Base-by-base conservation (phyloP, 345 rosid genomes). In the Murraya koenigii region DNA sequence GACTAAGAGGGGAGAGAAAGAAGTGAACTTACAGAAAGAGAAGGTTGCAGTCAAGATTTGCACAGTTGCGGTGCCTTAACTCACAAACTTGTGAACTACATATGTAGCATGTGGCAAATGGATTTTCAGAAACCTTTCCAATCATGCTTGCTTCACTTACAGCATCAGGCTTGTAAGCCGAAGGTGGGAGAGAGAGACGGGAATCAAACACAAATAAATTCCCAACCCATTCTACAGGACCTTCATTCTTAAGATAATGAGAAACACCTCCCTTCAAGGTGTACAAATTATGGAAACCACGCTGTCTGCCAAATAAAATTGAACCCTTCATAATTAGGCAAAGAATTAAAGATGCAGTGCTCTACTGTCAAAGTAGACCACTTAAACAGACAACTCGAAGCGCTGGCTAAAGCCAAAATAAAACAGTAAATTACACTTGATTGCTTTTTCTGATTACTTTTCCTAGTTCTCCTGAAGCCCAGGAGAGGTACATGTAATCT, bases 181-280 rank as follows among this genome's bases (percentile, higher is more conserved):
- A 80, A 39, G 99, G 93, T 28, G 97, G 93, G 65, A 92, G 91
- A 70, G 99, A 91, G 72, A 95, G 97, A 63, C 96, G 96, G 30
- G 96, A 87, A 80, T 95, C 99, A 76, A 93, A 93, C 56, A 92
- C 93, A 83, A 93, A 92, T 77, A 95, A 87, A 89, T 93, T 95
- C 69, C 98, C 99, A 75, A 83, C 84, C 98, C 97, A 92, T 67
- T 86, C 88, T 70, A 77, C 67, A 8, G 96, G 86, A 81, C 92
- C 96, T 85, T 92, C 92, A 38, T 81, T 85, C 66, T 88, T 85
- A 41, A 95, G 98, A 86, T 91, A 95, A 86, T 90, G 92, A 64
- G 97, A 93, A 77, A 95, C 88, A 32, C 99, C 98, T 78, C 97
- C 97, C 84, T 84, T 85, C 81, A 93, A 84, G 58, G 97, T 91